Percentiles rank a stretch among this genome's conserved stretches.
These are phyloP conservation scores for Stagonosporopsis chrysanthemi DNA, from an alignment of 2,329 filamentous ascomycete species.

Conservation along the genomic window DNA sequence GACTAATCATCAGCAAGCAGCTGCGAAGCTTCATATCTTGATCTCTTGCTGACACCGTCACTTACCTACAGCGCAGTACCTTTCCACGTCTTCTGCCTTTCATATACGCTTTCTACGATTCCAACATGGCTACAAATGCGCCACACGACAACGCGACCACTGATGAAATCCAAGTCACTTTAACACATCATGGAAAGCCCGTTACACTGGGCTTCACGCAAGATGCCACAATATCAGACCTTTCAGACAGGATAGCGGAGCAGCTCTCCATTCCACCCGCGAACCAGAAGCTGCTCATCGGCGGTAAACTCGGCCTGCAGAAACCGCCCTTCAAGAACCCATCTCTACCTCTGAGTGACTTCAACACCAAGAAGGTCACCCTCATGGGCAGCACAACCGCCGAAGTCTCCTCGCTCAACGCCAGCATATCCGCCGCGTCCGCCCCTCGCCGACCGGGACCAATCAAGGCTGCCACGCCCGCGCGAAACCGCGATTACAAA, in stretches of 20 bases:
- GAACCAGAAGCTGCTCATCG: conserved; percentile 73
- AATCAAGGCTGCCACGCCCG: conserved; percentile 52
- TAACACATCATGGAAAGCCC: conserved; percentile 63
- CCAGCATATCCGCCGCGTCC: conserved; percentile 49
- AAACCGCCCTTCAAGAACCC: conserved; percentile 70
- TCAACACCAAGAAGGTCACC: conserved; percentile 67
- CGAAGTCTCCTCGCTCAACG: conserved; percentile 65
- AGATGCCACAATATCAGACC: conserved; percentile 63
- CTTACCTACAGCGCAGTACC: conserved; percentile 23
- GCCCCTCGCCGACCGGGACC: conserved; percentile 50
- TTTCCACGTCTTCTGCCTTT: background rate
- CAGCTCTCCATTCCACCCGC: conserved; percentile 65
- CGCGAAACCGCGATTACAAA: conserved; percentile 55
- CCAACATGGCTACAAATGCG: conserved; percentile 26
- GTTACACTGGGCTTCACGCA: conserved; percentile 58
- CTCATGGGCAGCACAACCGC: conserved; percentile 69
- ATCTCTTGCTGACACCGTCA: conserved; percentile 37
- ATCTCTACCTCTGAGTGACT: conserved; percentile 56
- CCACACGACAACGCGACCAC: conserved; percentile 19
- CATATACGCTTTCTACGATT: background rate
- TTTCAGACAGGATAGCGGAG: conserved; percentile 65
- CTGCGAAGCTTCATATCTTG: conserved; percentile 39
- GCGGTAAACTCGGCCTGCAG: conserved; percentile 69
- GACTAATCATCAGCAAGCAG: conserved; percentile 29
- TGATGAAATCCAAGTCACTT: conserved; percentile 50